A percentile compares a stretch with the other conserved stretches of the same genome.
Conservation (phyloP, 83 land plant genomes). For the Diphasiastrum complanatum region DNA sequence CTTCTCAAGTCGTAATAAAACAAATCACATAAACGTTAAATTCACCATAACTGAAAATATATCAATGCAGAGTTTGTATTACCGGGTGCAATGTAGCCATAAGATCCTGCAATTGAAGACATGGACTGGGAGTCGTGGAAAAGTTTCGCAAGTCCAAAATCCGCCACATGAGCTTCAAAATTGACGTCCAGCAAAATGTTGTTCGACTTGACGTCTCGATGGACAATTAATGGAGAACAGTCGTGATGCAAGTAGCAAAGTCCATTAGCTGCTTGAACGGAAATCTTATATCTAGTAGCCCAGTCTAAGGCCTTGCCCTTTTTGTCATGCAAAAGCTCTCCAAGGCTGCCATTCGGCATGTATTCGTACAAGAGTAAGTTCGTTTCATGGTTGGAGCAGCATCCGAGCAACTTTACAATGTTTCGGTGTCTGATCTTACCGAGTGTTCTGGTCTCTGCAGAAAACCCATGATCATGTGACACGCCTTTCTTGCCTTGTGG, state of each 20-base stretch:
- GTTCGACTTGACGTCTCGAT: constrained; percentile 13
- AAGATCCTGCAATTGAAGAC: constrained; percentile 7
- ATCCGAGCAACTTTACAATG: constrained; percentile 4
- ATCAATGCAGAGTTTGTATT: too few relatives aligned
- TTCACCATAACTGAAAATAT: neutral
- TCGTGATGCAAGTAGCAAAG: constrained; percentile 10
- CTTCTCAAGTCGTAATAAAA: too few relatives aligned
- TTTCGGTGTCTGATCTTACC: constrained; percentile 14
- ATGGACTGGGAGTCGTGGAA: neutral
- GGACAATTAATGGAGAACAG: constrained; percentile 2
- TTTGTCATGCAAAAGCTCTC: neutral
- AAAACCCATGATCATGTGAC: neutral
- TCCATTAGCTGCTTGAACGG: constrained; percentile 1
- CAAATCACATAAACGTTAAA: neutral
- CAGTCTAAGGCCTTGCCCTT: constrained; percentile 1
- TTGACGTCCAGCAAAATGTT: constrained; percentile 9
- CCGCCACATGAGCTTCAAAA: constrained; percentile 9
- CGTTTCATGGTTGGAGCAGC: constrained; percentile 8
- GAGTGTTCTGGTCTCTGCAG: neutral
- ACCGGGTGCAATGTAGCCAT: constrained; percentile 16
- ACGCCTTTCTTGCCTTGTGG: neutral
- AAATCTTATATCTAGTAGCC: constrained; percentile 4
- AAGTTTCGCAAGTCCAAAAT: constrained; percentile 12
- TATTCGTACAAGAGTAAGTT: constrained; percentile 6
- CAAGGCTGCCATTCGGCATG: constrained; percentile 15